Evolutionary conservation across 2,329 filamentous ascomycete genomes (phyloP).

Genomic region (Lasiodiplodia hormozganensis): DNA sequence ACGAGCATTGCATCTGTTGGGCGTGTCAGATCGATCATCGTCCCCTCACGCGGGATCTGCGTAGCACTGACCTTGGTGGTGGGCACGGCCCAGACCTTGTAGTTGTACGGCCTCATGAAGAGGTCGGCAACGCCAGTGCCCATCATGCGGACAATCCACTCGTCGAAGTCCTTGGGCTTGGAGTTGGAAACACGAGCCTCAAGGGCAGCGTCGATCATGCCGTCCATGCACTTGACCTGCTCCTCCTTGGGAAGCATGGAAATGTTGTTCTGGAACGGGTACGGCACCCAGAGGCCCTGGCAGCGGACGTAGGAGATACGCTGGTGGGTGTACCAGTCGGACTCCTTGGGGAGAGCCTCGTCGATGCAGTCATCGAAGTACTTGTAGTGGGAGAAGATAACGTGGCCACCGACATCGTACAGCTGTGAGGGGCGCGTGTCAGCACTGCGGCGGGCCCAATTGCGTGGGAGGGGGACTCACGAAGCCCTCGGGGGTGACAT

Average conservation of each 20-base stretch:
- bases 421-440: conserved; percentile 59
- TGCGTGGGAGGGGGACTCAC: conserved; percentile 64
- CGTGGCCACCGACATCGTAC: conserved; percentile 97
- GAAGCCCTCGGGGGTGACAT: conserved; percentile 94
- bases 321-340: conserved; percentile 98
- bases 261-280: conserved; percentile 99
- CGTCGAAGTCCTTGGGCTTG: conserved; percentile 96
- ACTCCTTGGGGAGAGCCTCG: conserved; percentile 90
- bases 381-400: conserved; percentile 99
- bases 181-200: conserved; percentile 84
- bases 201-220: conserved; percentile 92
- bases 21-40: neutral
- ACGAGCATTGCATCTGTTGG: conserved; percentile 92
- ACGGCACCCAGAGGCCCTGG: conserved; percentile 95
- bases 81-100: conserved; percentile 99
- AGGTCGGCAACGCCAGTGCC: conserved; percentile 88
- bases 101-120: conserved; percentile 99
- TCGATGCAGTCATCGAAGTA: conserved; percentile 99
- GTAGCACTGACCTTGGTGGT: conserved; percentile 83
- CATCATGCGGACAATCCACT: conserved; percentile 96
- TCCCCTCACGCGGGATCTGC: conserved; percentile 3
- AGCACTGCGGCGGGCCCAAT: conserved; percentile 33
- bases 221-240: conserved; percentile 92
- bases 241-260: conserved; percentile 98
- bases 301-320: conserved; percentile 99